Evolutionary conservation across 768 basidiomycete species (phyloP), one percentile per base, ranked within the genome.

Genomic region (Termitomyces sp.): DNA sequence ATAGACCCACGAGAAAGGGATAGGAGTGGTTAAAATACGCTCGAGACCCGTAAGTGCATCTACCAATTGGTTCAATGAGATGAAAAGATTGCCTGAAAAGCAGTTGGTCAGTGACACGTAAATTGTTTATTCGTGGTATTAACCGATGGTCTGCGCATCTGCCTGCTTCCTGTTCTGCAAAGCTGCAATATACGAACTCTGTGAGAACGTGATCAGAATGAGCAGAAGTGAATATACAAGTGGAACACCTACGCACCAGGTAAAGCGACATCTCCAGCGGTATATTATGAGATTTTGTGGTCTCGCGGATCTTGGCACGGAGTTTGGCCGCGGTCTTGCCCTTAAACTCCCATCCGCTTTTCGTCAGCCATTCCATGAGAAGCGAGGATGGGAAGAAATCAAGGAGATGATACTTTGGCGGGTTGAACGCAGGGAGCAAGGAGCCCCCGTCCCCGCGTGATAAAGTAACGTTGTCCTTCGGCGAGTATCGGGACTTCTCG

Each of bases 371-470:
- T 33, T 70, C 64, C 4, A 84, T 78, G 26, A 86, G 63, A 6
- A 87, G 69, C 32, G 87, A 87, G 69, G 89, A 86, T 18, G 87
- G 87, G 71, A 87, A 88, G 8, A 88, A 59, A 65, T 88, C 87
- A 57, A 86, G 81, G 38, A 85, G 36, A 54, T 79, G 74, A 62
- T 81, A 85, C 65, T 78, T 79, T 1, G 86, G 86, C 4, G 87
- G 85, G 67, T 77, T 75, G 45, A 70, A 70, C 4, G 82, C 77
- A 4, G 87, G 86, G 14, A 81, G 65, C 26, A 87, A 70, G 58
- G 73, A 73, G 22, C 62, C 65, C 54, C 84, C 83, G 18, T 81
- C 81, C 14, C 65, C 64, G 42, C 69, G 63, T n/a, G 74, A 58
- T 10, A 76, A 63, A 47, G 78, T 69, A 20, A 74, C 64, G 46